Base-by-base conservation (phyloP, 2,329 filamentous ascomycete genomes). In the Monosporascus cannonballus region DNA sequence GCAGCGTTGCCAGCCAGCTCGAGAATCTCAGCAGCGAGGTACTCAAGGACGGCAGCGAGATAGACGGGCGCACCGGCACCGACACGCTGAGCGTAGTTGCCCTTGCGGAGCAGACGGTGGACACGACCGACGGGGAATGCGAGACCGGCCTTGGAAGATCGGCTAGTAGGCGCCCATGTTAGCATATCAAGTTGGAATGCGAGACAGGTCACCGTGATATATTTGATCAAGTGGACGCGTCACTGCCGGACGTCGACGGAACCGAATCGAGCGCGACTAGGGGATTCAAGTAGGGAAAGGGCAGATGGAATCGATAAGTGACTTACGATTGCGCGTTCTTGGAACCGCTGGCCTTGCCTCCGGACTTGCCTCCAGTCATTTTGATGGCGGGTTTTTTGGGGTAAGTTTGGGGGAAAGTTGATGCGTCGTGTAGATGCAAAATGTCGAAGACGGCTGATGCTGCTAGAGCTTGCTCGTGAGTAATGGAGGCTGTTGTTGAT, bases 321-420 rank as follows among this genome's bases (percentile, higher is more conserved):
- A 88, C 92, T 86, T 80, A 97, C 94, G 92, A 96, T 84, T 97
- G 94, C 71, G 94, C 89, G 83, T 89, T 96, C 90, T 99, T 99
- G 81, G 89, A 87, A 81, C 92, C 91, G 80, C 89, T 93, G 82
- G 93, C 92, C 88, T 97, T 97, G 86, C 94, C 94, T 78, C 94
- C 94, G 80, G 93, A 96, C 81, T 99, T 99, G 78, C 93, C 93
- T 85, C 93, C 93, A 90, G 94, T 96, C 94, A 99, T 99, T 89
- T 90, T 96, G 87, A 83, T 72, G 62, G 63, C 69, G 62, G 60
- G 60, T 69, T 66, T 63, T 14, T 34, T 34, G 4, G 4, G 30
- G 63, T 69, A 62, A 64, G 60, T 69, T 65, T 62, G 59, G 65
- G 56, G 57, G 63, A 64, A 57, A 46, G 55, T 49, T 50, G 30